Conservation (phyloP, 2,329 filamentous ascomycete genomes). For the Fusarium sp. region DNA sequence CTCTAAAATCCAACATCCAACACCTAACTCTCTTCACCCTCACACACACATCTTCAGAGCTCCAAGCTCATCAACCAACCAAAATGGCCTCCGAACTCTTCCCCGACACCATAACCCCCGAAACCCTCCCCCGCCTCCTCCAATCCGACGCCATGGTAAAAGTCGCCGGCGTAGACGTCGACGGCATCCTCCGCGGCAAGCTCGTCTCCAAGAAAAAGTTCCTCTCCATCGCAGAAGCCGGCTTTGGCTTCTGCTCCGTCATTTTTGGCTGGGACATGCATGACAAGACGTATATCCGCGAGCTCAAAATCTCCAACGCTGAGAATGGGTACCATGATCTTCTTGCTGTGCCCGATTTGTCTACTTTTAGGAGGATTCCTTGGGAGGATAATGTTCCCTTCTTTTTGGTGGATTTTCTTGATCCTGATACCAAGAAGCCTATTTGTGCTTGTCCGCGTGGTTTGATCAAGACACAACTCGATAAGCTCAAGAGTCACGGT, state of each 20-base stretch:
- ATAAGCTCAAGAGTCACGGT: slow-evolving; percentile 75
- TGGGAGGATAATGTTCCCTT: slow-evolving; percentile 92
- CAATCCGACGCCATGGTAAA: slow-evolving; percentile 83
- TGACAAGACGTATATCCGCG: slow-evolving; percentile 87
- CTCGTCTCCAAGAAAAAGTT: slow-evolving; percentile 95
- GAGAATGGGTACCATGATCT: slow-evolving; percentile 91
- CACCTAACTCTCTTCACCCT: no score
- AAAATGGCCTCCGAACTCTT: slow-evolving; percentile 45
- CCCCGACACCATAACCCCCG: slow-evolving; percentile 63
- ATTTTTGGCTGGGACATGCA: slow-evolving; percentile 99
- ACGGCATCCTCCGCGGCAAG: slow-evolving; percentile 89
- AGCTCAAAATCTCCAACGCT: slow-evolving; percentile 88
- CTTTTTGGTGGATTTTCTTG: slow-evolving; percentile 85
- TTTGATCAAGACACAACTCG: slow-evolving; percentile 75
- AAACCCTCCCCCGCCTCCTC: slow-evolving; percentile 75
- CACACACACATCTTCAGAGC: not conserved
- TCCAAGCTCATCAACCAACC: slow-evolving; percentile 9
- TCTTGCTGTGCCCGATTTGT: slow-evolving; percentile 83
- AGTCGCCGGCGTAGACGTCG: slow-evolving; percentile 87
- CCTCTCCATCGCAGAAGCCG: slow-evolving; percentile 80
- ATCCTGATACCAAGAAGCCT: slow-evolving; percentile 79
- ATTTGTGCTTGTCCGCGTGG: slow-evolving; percentile 85
- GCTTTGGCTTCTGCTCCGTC: slow-evolving; percentile 94
- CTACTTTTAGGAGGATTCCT: slow-evolving; percentile 83
- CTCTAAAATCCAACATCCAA: not conserved